Conservation (phyloP, 2,329 filamentous ascomycete genomes). For the Cryphonectria radicalis region DNA sequence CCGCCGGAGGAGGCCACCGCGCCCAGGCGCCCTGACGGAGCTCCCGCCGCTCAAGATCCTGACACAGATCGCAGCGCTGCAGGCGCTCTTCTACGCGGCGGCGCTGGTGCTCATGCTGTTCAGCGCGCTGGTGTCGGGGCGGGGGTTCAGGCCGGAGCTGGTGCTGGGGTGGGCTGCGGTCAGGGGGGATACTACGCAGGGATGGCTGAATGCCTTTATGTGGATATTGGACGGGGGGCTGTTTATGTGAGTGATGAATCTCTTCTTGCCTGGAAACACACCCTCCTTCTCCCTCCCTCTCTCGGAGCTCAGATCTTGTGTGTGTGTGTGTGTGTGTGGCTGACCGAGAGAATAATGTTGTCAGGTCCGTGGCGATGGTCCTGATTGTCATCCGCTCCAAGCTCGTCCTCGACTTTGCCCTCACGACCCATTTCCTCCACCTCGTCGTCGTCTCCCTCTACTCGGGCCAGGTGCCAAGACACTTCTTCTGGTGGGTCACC, state of each 20-base stretch:
- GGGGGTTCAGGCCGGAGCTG: constrained; percentile 56
- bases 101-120: constrained; percentile 60
- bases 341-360: background rate
- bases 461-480: constrained; percentile 73
- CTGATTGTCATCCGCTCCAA: constrained; percentile 86
- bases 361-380: constrained; percentile 81
- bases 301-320: no score
- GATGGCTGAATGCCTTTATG: constrained; percentile 63
- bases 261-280: background rate
- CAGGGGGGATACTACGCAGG: constrained; percentile 64
- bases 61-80: constrained; percentile 61
- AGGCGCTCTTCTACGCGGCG: constrained; percentile 58
- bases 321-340: background rate
- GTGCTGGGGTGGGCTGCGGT: constrained; percentile 63
- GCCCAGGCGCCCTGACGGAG: constrained; percentile 63
- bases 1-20: constrained; percentile 60
- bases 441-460: constrained; percentile 66
- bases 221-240: constrained; percentile 61
- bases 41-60: constrained; percentile 65
- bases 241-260: constrained; percentile 47
- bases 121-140: constrained; percentile 61
- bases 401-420: constrained; percentile 90
- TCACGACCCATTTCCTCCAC: constrained; percentile 65
- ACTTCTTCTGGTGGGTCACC: constrained; percentile 83
- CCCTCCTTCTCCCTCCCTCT: background rate